Base-by-base conservation (phyloP, 2,329 filamentous ascomycete species). In the Aspergillus fumigatiaffinis region DNA sequence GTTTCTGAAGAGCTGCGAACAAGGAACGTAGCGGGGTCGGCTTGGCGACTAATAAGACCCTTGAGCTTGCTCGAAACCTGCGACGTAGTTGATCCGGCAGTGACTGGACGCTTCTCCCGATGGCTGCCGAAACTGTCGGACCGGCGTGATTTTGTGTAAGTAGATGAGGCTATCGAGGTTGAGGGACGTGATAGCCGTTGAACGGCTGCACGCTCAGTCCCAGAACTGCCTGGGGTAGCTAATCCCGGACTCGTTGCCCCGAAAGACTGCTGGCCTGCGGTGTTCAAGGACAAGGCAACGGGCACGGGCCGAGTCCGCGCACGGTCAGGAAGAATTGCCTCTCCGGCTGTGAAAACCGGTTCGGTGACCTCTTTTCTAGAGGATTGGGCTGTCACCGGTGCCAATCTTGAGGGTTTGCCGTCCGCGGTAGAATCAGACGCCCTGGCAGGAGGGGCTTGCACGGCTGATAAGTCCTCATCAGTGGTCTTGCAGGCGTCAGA, bases 31-130 rank as follows among this genome's bases (percentile, higher is more conserved):
- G 63, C 59, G 26, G 68, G 60, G 7, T 73, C 70, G 6, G 61
- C 65, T 8, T 64, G 66, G 21, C 72, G 67, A 50, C 55, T 64
- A 59, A 79, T 76, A 20, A 79, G 64, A 21, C 76, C 73, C 61
- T 77, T 79, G 5, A 79, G 60, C 58, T 76, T 78, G 53, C 44
- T 72, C 4, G 74, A 76, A 23, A 75, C 71, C 49, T 73, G 73
- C 0, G 75, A 77, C 26, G 72, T 72, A 3, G 72, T 65, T 10
- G 75, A 76, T n/a, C 72, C 69, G 20, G 75, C 68, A 29, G 75
- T 76, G 32, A 72, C 61, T 20, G 75, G 74, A 23, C 75, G 73
- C 55, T 66, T 73, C 17, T 74, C 73, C 28, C 69, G 71, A 44
- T 65, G 54, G 54, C 73, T 75, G 57, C 71, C 66, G 53, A 75